Conservation (phyloP, 371 early-diverging fungal species). For the Phascolomyces articulosus region DNA sequence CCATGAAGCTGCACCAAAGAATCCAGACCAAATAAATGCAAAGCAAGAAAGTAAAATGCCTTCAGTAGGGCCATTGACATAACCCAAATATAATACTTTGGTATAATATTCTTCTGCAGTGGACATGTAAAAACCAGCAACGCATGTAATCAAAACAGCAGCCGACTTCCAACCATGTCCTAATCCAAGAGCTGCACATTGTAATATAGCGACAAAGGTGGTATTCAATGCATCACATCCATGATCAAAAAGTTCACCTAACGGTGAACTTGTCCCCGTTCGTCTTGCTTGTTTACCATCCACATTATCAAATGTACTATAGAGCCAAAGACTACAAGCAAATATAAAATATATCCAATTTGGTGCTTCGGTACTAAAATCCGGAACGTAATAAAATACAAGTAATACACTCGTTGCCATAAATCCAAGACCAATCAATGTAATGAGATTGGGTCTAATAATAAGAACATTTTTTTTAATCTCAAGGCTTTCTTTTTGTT, state of each 20-base stretch:
- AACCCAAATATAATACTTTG: conserved; percentile 88
- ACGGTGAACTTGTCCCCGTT: conserved; percentile 89
- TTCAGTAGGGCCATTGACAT: conserved; percentile 96
- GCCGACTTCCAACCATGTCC: conserved; percentile 76
- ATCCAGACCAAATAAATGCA: conserved; percentile 75
- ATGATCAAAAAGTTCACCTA: conserved; percentile 96
- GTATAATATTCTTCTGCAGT: conserved; percentile 98
- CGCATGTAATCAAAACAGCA: conserved; percentile 65
- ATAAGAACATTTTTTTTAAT: neutral
- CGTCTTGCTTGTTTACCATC: conserved; percentile 99
- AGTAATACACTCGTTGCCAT: conserved; percentile 82
- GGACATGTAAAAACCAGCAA: conserved; percentile 89
- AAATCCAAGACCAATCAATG: conserved; percentile 93
- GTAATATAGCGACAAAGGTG: conserved; percentile 82
- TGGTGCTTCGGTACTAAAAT: conserved; percentile 73
- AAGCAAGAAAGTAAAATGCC: conserved; percentile 81
- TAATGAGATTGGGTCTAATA: conserved; percentile 95
- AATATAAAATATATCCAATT: conserved; percentile 89
- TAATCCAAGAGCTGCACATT: conserved; percentile 83
- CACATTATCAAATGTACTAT: conserved; percentile 96
- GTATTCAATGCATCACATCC: conserved; percentile 96
- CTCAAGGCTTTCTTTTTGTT: neutral
- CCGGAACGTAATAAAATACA: conserved; percentile 74
- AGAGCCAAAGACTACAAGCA: conserved; percentile 88
- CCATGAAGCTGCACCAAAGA: conserved; percentile 28